Base-by-base conservation (phyloP, 768 basidiomycete genomes). In the Lenzites betulinus region DNA sequence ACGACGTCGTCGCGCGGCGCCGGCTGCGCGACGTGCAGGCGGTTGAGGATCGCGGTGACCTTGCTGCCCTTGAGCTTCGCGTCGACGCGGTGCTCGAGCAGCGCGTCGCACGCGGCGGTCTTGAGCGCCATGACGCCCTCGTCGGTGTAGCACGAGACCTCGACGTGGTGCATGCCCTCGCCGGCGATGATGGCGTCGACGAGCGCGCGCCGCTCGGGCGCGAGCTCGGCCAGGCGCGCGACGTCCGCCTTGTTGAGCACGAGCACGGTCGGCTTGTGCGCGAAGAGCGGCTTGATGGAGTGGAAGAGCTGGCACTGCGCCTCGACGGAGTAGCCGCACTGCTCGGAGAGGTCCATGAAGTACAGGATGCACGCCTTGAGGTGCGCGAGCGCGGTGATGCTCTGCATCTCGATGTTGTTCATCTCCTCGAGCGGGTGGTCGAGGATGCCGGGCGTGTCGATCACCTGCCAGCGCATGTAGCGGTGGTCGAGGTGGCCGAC, bases 391-490 rank as follows among this genome's bases (percentile, higher is more conserved):
- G 97, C 97, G 38, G 96, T 98, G 72, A 97, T 97, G 68, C 93
- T 95, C 81, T 99, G 97, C 96, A 98, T 99, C 78, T 99, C 97
- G 68, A 99, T 99, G 60, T 95, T 98, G 81, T 98, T 98, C 97
- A 99, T 98, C 52, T 99, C 97, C 76, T 99, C 96, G 33, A 98
- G 81, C 2, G 96, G 95, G 74, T 98, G 97, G 73, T 99, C 97
- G 66, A 99, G 83, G 60, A 99, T 89, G 60, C 97, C 97, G 1
- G 97, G 97, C 41, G 97, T 99, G 81, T 99, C 97, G 69, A 99
- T 98, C 51, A 99, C 96, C 75, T 99, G 97, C 97, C 97, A 99
- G 62, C 97, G 88, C 67, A 99, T 83, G 78, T 99, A 99, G 71
- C 95, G 96, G 81, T 99, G 98, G 75, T 99, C 97, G 72, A 98